Conservation (phyloP, 1,284 basidiomycete species). For the Sutorius eximius region DNA sequence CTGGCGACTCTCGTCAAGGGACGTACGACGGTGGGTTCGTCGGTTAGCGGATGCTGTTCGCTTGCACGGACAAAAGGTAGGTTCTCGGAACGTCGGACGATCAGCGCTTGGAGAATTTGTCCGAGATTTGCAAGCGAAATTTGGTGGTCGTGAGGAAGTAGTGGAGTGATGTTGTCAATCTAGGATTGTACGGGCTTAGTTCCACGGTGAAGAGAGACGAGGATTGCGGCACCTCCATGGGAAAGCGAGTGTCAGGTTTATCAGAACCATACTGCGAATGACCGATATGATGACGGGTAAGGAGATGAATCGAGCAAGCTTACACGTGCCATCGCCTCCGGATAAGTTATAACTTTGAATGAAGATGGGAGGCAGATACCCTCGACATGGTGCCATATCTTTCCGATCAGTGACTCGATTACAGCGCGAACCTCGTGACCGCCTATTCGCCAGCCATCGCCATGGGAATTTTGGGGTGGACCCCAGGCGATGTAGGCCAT, state of each 20-base stretch:
- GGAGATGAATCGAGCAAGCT: conserved; percentile 32
- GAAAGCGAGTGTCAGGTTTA: conserved; percentile 91
- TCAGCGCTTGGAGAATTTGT: conserved; percentile 57
- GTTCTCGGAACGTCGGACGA: conserved; percentile 42
- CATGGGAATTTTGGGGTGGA: conserved; percentile 17
- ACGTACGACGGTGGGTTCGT: conserved; percentile 41
- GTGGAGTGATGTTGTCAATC: conserved; percentile 53
- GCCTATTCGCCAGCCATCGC: conserved; percentile 76
- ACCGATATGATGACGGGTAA: conserved; percentile 15
- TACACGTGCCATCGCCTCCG: conserved; percentile 82
- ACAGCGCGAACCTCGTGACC: conserved; percentile 75
- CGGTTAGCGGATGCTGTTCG: conserved; percentile 31
- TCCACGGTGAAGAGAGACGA: conserved; percentile 1
- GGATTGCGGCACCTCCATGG: conserved; percentile 63
- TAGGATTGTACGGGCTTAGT: conserved; percentile 32
- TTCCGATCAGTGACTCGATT: conserved; percentile 69
- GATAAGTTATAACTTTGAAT: conserved; percentile 83
- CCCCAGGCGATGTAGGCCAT: conserved; percentile 91
- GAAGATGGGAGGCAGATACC: conserved; percentile 54
- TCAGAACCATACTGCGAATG: conserved; percentile 81
- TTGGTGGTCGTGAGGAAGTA: conserved; percentile 43
- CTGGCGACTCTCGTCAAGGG: neutral
- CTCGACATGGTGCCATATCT: conserved; percentile 72
- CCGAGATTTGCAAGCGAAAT: conserved; percentile 37
- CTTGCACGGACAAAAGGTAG: conserved; percentile 45